phyloP scores from a whole-genome alignment of 2,329 filamentous ascomycete species.

The Monilinia laxa region DNA sequence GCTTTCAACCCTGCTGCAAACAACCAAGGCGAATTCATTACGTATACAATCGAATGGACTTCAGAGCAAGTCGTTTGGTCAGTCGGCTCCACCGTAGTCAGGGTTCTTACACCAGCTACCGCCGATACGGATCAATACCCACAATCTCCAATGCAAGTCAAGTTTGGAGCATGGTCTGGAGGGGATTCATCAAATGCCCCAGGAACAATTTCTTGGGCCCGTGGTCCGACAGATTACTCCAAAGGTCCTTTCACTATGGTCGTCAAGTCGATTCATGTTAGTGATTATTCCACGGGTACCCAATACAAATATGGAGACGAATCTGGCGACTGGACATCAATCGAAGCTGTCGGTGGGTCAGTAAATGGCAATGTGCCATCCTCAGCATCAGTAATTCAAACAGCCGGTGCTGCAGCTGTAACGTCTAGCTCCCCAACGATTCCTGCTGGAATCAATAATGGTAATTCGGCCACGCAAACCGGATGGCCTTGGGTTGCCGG shows the following conservation, averaged over 20 bases:
- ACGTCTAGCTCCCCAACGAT: slow-evolving; percentile 63
- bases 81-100: slow-evolving; percentile 73
- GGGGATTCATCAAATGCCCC: slow-evolving; percentile 73
- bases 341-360: slow-evolving; percentile 73
- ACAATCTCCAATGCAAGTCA: slow-evolving; percentile 93
- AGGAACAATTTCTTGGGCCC: slow-evolving; percentile 88
- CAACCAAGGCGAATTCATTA: slow-evolving; percentile 77
- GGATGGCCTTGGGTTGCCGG: slow-evolving; percentile 68
- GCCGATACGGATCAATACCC: slow-evolving; percentile 78
- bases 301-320: slow-evolving; percentile 80
- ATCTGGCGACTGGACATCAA: slow-evolving; percentile 77
- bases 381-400: slow-evolving; percentile 44
- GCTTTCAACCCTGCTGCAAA: slow-evolving; percentile 68
- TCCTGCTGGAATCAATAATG: slow-evolving; percentile 65
- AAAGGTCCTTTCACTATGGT: slow-evolving; percentile 84
- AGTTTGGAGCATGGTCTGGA: slow-evolving; percentile 88
- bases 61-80: slow-evolving; percentile 81
- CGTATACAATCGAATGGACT: slow-evolving; percentile 92
- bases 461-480: slow-evolving; percentile 56
- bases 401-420: slow-evolving; percentile 62
- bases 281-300: slow-evolving; percentile 90
- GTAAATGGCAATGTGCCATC: slow-evolving; percentile 63
- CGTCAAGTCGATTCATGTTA: slow-evolving; percentile 71
- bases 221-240: slow-evolving; percentile 80
- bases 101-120: slow-evolving; percentile 68